Evolutionary conservation across 306 rosid species (phyloP).

Genomic region (Trichosanthes truncata): DNA sequence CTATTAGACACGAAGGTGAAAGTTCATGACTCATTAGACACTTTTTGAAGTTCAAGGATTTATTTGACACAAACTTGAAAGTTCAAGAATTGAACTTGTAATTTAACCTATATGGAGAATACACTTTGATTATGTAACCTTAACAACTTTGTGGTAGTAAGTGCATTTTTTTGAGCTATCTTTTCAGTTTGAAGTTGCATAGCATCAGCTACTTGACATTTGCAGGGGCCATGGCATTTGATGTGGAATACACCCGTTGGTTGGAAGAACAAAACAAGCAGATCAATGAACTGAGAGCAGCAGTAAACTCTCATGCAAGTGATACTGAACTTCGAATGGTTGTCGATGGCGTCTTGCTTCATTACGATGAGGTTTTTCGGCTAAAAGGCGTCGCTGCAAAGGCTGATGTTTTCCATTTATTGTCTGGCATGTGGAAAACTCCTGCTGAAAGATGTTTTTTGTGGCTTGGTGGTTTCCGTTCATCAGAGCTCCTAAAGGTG

Average conservation of each 20-base stretch:
- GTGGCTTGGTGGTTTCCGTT: slow-evolving; percentile 77
- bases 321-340: slow-evolving; percentile 71
- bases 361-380: slow-evolving; percentile 57
- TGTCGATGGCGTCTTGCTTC: slow-evolving; percentile 49
- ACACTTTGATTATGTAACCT: background rate
- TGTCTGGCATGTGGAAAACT: slow-evolving; percentile 82
- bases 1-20: no score
- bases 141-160: background rate
- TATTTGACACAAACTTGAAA: no score
- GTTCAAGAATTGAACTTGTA: no score
- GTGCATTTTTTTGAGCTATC: background rate
- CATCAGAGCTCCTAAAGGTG: slow-evolving; percentile 72
- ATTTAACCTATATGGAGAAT: no score
- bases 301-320: slow-evolving; percentile 65
- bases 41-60: no score
- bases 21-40: no score
- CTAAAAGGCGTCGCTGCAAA: slow-evolving; percentile 55
- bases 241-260: slow-evolving; percentile 74
- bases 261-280: slow-evolving; percentile 65
- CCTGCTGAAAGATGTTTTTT: slow-evolving; percentile 75
- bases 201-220: background rate
- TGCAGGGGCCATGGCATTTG: slow-evolving; percentile 67
- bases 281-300: slow-evolving; percentile 56
- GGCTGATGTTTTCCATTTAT: slow-evolving; percentile 71
- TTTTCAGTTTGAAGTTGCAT: slow-evolving; percentile 6